phyloP scores from a whole-genome alignment of 2,329 filamentous ascomycete genomes.

The Pleochaeta shiraiana region DNA sequence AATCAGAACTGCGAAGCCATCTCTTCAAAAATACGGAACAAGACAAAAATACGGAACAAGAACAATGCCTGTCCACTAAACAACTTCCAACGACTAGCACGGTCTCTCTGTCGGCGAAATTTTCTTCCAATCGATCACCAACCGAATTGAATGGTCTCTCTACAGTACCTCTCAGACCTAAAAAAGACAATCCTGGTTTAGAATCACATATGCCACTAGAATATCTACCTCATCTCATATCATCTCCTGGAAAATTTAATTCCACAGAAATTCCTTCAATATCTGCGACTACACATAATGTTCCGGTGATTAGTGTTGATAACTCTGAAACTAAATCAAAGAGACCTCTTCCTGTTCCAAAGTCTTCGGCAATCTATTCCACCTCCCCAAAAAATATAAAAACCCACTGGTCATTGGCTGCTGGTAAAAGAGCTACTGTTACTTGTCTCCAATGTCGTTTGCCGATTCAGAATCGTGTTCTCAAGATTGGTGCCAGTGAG shows the following conservation, averaged over 20 bases:
- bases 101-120: slow-evolving; percentile 19
- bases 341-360: slow-evolving; percentile 22
- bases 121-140: slow-evolving; percentile 22
- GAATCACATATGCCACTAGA: neutral
- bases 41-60: slow-evolving; percentile 12
- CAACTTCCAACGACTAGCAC: slow-evolving; percentile 14
- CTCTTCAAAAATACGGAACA: slow-evolving; percentile 13
- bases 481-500: slow-evolving; percentile 49
- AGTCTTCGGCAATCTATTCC: slow-evolving; percentile 10
- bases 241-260: no score
- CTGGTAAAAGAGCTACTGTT: slow-evolving; percentile 35
- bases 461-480: slow-evolving; percentile 76
- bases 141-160: slow-evolving; percentile 24
- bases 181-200: neutral
- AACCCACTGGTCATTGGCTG: slow-evolving; percentile 35
- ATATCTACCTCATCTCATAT: slow-evolving; percentile 16
- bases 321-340: slow-evolving; percentile 9
- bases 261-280: slow-evolving; percentile 22
- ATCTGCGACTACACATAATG: slow-evolving; percentile 15
- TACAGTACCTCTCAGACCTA: no score
- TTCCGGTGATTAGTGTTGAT: slow-evolving; percentile 16
- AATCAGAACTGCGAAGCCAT: slow-evolving; percentile 27
- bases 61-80: slow-evolving; percentile 13
- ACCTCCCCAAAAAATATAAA: slow-evolving; percentile 5
- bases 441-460: slow-evolving; percentile 66